Conservation (phyloP, 2,329 filamentous ascomycete species). For the Calonectria hongkongensis region DNA sequence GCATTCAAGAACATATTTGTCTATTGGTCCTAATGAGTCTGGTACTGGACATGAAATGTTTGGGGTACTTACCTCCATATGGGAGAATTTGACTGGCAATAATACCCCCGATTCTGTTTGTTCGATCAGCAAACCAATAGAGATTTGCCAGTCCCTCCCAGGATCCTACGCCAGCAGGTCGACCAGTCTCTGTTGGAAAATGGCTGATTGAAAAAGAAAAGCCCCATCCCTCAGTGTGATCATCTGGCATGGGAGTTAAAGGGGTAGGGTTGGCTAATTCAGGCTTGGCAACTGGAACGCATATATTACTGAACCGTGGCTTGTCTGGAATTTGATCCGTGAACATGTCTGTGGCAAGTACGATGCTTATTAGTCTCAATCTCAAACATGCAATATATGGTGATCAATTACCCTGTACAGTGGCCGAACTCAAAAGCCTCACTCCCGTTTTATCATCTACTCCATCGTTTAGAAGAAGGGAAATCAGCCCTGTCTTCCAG, state of each 20-base stretch:
- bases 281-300: slow-evolving; percentile 25
- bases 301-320: slow-evolving; percentile 26
- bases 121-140: slow-evolving; percentile 40
- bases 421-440: slow-evolving; percentile 10
- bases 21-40: neutral
- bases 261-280: slow-evolving; percentile 27
- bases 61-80: slow-evolving; percentile 31
- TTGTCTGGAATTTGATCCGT: slow-evolving; percentile 38
- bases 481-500: slow-evolving; percentile 23
- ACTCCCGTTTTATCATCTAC: neutral
- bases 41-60: neutral
- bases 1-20: slow-evolving; percentile 11
- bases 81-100: slow-evolving; percentile 37
- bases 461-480: slow-evolving; percentile 26
- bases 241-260: slow-evolving; percentile 18
- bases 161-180: slow-evolving; percentile 24
- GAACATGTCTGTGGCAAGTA: slow-evolving; percentile 32
- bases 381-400: neutral
- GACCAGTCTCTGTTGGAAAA: slow-evolving; percentile 19
- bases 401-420: slow-evolving; percentile 18
- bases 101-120: slow-evolving; percentile 26
- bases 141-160: slow-evolving; percentile 40
- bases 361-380: neutral
- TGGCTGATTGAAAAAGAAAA: slow-evolving; percentile 39
- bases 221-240: slow-evolving; percentile 41